phyloP scores from a whole-genome alignment of 805 yeast genomes.

The Pichia heedii region DNA sequence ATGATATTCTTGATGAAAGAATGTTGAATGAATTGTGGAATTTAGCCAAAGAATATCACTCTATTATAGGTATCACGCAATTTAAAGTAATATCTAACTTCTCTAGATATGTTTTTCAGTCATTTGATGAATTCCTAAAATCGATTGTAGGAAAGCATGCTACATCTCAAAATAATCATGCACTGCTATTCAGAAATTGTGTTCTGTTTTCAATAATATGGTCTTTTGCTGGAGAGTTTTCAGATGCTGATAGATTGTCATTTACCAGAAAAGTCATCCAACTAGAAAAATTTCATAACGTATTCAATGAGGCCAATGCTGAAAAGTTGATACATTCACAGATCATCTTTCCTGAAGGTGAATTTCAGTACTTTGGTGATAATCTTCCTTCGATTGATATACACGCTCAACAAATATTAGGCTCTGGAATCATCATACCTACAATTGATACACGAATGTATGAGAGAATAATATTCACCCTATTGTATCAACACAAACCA shows the following conservation, averaged over 20 bases:
- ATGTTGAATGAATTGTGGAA: constrained; percentile 17
- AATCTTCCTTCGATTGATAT: constrained; percentile 36
- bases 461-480: constrained; percentile 47
- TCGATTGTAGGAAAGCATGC: no score
- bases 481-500: constrained; percentile 49
- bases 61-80: background rate
- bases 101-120: background rate
- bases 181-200: no score
- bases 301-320: background rate
- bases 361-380: constrained; percentile 36
- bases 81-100: background rate
- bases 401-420: constrained; percentile 49
- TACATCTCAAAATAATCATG: no score
- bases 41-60: background rate
- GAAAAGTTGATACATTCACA: constrained; percentile 33
- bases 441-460: constrained; percentile 71
- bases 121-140: no score
- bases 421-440: constrained; percentile 62
- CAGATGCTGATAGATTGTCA: constrained; percentile 28
- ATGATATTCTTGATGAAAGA: constrained; percentile 7
- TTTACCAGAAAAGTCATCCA: constrained; percentile 28
- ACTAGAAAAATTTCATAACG: constrained; percentile 14
- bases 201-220: background rate
- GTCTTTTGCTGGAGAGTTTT: constrained; percentile 27
- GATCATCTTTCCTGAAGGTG: constrained; percentile 35